phyloP scores from a whole-genome alignment of 768 basidiomycete genomes.

The Crassisporium funariophilum region DNA sequence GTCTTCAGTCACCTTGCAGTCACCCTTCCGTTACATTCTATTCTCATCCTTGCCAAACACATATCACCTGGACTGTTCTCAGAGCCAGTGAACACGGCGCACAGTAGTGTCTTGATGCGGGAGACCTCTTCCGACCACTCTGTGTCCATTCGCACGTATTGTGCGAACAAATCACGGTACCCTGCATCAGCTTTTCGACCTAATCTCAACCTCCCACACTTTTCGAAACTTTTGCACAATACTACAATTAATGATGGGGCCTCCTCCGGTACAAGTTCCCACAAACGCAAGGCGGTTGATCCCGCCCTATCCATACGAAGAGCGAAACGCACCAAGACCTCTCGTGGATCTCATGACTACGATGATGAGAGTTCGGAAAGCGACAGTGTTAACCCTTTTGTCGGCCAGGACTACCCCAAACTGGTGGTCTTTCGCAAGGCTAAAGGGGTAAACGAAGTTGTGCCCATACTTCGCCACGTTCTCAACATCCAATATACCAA shows the following conservation, averaged over 20 bases:
- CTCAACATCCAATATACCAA: conserved; percentile 46
- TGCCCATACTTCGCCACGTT: conserved; percentile 33
- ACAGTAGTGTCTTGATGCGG: conserved; percentile 14
- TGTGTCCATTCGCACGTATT: conserved; percentile 7
- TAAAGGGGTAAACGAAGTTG: neutral
- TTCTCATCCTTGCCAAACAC: too few species aligned
- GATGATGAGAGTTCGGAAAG: conserved; percentile 1
- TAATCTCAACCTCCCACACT: conserved; percentile 15
- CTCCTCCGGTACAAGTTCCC: neutral
- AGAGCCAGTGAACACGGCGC: too few species aligned
- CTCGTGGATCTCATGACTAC: conserved; percentile 10
- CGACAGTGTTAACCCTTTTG: neutral
- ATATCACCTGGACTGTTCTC: too few species aligned
- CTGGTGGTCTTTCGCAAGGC: conserved; percentile 6
- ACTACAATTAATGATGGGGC: conserved; percentile 2
- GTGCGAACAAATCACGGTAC: conserved; percentile 6
- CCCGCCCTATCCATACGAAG: conserved; percentile 2
- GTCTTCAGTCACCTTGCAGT: too few species aligned
- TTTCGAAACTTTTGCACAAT: conserved; percentile 13
- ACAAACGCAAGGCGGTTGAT: conserved; percentile 16
- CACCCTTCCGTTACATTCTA: neutral
- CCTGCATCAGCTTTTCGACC: conserved; percentile 3
- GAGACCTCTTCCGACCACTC: conserved; percentile 18
- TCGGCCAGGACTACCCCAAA: conserved; percentile 5
- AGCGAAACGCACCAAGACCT: conserved; percentile 15